Conservation (phyloP, 805 yeast species). For the Saccharomycopsis sp. region DNA sequence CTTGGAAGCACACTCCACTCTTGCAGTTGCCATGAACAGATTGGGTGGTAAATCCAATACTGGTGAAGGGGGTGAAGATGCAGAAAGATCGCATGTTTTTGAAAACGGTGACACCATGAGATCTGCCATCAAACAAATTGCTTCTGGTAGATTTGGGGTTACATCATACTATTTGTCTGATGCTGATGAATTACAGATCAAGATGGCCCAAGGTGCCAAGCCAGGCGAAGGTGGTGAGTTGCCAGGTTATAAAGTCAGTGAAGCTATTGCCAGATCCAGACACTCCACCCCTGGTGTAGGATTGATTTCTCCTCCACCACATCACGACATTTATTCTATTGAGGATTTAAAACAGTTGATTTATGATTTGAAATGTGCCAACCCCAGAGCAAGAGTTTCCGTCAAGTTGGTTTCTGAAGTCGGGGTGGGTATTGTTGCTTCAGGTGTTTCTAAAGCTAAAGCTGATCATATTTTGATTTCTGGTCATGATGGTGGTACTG, state of each 20-base stretch:
- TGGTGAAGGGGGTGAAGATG: constrained; percentile 99
- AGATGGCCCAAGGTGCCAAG: constrained; percentile 99
- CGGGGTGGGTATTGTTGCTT: constrained; percentile 98
- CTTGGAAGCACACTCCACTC: constrained; percentile 95
- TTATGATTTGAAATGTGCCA: constrained; percentile 92
- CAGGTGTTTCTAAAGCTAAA: constrained; percentile 98
- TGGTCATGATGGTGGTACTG: constrained; percentile 99
- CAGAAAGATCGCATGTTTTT: constrained; percentile 72
- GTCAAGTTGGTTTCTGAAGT: constrained; percentile 96
- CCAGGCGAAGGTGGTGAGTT: constrained; percentile 99
- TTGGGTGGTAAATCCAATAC: constrained; percentile 96
- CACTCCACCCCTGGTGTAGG: constrained; percentile 97
- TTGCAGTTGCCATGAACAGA: constrained; percentile 98
- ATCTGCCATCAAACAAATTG: constrained; percentile 97
- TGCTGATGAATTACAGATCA: constrained; percentile 95
- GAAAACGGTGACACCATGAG: constrained; percentile 96
- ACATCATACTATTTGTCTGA: constrained; percentile 90
- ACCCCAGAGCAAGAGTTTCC: constrained; percentile 94
- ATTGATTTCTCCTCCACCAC: constrained; percentile 96
- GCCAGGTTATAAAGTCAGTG: constrained; percentile 88
- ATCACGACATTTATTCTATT: constrained; percentile 95
- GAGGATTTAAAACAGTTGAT: constrained; percentile 96
- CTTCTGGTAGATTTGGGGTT: constrained; percentile 97
- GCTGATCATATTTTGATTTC: constrained; percentile 94
- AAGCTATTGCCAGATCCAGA: constrained; percentile 84